Conservation (phyloP, 108 stramenopile species). For the Chaetoceros tenuissimus region DNA sequence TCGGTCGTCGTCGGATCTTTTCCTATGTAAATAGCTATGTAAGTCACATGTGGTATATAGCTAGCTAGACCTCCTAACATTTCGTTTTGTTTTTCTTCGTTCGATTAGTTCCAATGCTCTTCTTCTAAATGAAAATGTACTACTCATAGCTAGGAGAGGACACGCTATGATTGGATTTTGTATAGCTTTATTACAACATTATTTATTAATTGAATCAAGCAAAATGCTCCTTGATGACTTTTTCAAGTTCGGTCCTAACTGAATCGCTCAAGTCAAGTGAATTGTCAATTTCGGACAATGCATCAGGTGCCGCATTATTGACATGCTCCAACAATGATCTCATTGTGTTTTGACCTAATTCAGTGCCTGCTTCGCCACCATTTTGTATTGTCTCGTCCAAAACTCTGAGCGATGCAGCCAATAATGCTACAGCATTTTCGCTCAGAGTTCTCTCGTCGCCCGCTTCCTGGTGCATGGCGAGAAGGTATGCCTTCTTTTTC, state of each 20-base stretch:
- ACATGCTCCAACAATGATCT: conserved; percentile 46
- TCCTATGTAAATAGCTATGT: no score
- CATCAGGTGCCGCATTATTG: conserved; percentile 22
- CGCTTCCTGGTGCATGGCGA: conserved; percentile 79
- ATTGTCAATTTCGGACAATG: conserved; percentile 46
- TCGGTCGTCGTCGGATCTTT: no score
- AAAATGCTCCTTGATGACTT: conserved; percentile 49
- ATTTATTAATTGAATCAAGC: conserved; percentile 2
- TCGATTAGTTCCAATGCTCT: no score
- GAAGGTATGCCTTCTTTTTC: conserved; percentile 47
- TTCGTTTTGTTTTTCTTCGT: no score
- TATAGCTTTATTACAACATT: conserved; percentile 2
- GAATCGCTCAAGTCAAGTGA: conserved; percentile 53
- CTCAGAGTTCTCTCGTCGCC: conserved; percentile 34
- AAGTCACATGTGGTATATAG: no score
- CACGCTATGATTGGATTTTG: no score
- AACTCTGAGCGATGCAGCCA: conserved; percentile 70
- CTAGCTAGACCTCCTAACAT: no score
- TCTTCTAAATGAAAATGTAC: no score
- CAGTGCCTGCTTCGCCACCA: conserved; percentile 49
- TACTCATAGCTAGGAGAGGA: no score
- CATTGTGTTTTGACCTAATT: conserved; percentile 37
- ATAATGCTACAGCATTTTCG: conserved; percentile 53
- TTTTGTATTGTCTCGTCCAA: conserved; percentile 44
- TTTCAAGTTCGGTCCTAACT: conserved; percentile 26